phyloP scores from a whole-genome alignment of 1,139 yeast species.

The Lodderomyces margitis region DNA sequence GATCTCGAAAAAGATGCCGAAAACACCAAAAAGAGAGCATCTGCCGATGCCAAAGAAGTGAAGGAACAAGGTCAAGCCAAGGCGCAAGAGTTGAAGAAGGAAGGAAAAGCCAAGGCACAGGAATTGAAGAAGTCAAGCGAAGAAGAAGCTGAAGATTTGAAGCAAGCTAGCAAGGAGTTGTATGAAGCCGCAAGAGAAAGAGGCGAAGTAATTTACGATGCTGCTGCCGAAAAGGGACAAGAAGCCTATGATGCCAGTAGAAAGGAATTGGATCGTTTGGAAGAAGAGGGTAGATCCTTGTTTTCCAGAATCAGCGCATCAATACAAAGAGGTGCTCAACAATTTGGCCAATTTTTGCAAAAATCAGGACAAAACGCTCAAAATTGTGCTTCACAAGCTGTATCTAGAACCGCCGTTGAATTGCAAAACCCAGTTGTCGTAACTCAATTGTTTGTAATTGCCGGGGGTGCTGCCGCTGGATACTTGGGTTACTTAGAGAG shows the following conservation, averaged over 20 bases:
- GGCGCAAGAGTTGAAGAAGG: slow-evolving; percentile 17
- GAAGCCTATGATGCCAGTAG: slow-evolving; percentile 16
- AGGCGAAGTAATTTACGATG: slow-evolving; percentile 18
- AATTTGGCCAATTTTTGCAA: slow-evolving; percentile 12
- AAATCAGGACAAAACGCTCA: slow-evolving; percentile 13
- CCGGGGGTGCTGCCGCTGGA: slow-evolving; percentile 50
- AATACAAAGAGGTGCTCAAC: slow-evolving; percentile 8
- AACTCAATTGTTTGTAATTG: slow-evolving; percentile 50
- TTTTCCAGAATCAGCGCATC: slow-evolving; percentile 18
- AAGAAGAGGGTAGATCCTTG: slow-evolving; percentile 24
- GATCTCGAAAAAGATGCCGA: slow-evolving; percentile 27
- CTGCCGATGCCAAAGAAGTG: slow-evolving; percentile 12
- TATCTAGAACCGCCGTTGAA: slow-evolving; percentile 29
- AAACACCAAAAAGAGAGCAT: slow-evolving; percentile 20
- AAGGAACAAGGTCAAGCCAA: slow-evolving; percentile 10
- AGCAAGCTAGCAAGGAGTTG: slow-evolving; percentile 8
- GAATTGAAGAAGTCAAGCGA: slow-evolving; percentile 18
- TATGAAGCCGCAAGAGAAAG: slow-evolving; percentile 7
- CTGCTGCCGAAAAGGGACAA: slow-evolving; percentile 12
- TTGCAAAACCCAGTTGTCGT: slow-evolving; percentile 64
- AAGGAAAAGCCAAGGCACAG: slow-evolving; percentile 11
- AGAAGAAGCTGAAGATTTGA: slow-evolving; percentile 16
- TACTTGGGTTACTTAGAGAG: slow-evolving; percentile 54
- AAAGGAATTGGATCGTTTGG: slow-evolving; percentile 27
- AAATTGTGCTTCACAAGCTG: slow-evolving; percentile 12